Conservation (phyloP, 2,329 filamentous ascomycete genomes). For the Boeremia lycopersici region DNA sequence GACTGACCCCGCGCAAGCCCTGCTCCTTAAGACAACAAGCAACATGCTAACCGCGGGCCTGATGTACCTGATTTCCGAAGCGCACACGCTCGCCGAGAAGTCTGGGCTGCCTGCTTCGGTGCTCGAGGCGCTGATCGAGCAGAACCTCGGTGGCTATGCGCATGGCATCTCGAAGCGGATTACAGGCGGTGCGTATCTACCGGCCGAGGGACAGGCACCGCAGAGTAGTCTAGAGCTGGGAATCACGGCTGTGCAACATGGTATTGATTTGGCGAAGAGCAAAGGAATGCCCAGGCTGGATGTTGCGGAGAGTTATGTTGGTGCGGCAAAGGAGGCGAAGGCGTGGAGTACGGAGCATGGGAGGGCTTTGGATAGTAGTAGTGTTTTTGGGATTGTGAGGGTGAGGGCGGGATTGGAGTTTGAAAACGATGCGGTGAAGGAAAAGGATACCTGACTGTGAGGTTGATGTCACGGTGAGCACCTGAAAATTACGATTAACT, state of each 20-base stretch:
- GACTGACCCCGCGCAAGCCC: conserved; percentile 51
- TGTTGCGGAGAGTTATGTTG: conserved; percentile 53
- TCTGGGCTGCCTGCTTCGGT: conserved; percentile 49
- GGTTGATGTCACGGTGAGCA: too few relatives aligned
- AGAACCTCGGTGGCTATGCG: conserved; percentile 39
- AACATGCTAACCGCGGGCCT: conserved; percentile 58
- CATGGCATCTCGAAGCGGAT: conserved; percentile 34
- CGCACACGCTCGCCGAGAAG: conserved; percentile 57
- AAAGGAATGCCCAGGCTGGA: conserved; percentile 47
- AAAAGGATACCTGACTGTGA: conserved; percentile 5
- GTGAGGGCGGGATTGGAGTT: conserved; percentile 53
- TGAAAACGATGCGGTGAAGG: conserved; percentile 47
- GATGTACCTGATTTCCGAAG: conserved; percentile 58
- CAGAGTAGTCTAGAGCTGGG: conserved; percentile 58
- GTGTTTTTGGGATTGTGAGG: conserved; percentile 58
- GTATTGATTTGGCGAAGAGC: conserved; percentile 52
- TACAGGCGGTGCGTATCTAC: conserved; percentile 35
- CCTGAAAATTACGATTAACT: too few relatives aligned
- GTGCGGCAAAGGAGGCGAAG: conserved; percentile 53
- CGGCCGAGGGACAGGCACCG: conserved; percentile 43
- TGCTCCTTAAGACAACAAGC: conserved; percentile 56
- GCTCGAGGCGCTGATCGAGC: conserved; percentile 52
- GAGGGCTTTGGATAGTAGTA: conserved; percentile 56
- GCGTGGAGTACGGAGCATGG: conserved; percentile 43
- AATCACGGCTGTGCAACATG: conserved; percentile 60